These are phyloP conservation scores for Ceratobasidium sp. DNA, from an alignment of 1,284 basidiomycete genomes.

Conservation along the genomic window DNA sequence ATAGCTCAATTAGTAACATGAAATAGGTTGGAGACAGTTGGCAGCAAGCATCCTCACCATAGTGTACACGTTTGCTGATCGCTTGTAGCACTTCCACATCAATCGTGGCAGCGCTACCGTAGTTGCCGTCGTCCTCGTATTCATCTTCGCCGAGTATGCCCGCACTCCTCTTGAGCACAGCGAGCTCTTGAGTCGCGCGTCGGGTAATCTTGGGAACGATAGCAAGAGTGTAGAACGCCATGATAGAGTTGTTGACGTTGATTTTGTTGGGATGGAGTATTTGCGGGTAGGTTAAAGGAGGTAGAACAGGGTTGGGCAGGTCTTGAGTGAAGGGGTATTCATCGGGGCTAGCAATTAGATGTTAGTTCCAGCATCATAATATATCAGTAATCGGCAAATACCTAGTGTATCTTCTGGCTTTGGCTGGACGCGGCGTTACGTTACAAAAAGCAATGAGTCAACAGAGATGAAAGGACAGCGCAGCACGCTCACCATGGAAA, in stretches of 20 bases:
- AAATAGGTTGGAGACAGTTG: neutral
- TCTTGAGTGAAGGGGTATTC: constrained; percentile 92
- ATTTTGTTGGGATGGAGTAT: constrained; percentile 84
- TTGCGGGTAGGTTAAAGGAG: constrained; percentile 76
- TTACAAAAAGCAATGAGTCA: neutral
- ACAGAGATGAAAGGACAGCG: constrained; percentile 19
- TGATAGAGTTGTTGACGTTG: constrained; percentile 89
- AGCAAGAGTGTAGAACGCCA: constrained; percentile 84
- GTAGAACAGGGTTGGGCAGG: constrained; percentile 88
- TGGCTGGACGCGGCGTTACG: constrained; percentile 66
- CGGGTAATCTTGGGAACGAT: constrained; percentile 87
- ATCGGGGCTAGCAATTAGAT: constrained; percentile 74
- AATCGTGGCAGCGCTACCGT: constrained; percentile 92
- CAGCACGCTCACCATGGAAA: constrained; percentile 81
- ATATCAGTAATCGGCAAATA: constrained; percentile 49
- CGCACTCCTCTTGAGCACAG: constrained; percentile 68
- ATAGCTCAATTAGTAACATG: neutral
- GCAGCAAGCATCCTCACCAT: constrained; percentile 69
- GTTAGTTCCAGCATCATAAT: constrained; percentile 17
- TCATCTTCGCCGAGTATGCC: constrained; percentile 74
- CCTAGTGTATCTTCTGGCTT: constrained; percentile 93
- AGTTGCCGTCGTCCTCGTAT: constrained; percentile 93
- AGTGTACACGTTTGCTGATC: constrained; percentile 95
- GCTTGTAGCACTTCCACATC: constrained; percentile 96
- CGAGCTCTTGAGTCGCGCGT: constrained; percentile 69